Base-by-base conservation (phyloP, 306 rosid species). In the Medicago lupulina region DNA sequence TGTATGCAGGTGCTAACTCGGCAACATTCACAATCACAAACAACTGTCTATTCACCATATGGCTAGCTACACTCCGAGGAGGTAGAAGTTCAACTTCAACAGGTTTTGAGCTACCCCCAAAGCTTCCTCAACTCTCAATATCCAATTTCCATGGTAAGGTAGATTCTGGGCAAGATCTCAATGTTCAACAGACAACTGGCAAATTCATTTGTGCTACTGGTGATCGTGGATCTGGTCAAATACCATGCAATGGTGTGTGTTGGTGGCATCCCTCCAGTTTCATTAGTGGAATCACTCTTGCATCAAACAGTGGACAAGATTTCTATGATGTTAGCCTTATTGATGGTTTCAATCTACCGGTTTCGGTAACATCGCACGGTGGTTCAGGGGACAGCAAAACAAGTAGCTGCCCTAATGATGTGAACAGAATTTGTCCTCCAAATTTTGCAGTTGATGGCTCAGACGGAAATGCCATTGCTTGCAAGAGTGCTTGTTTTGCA, bases 401-500 rank as follows among this genome's bases (percentile, higher is more conserved):
- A n/a, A 69, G 36, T 8, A 79, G 80, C 19, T 58, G 63, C 7
- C 38, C 63, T 50, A 14, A 12, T 11, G 9, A 58, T 5, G 53
- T 83, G 15, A 83, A 83, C 62, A 43, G 12, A 4, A 59, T 70
- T 62, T 83, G 83, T 70, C 83, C 86, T 70, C 23, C 28, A 25
- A 12, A 70, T 46, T 64, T 83, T 41, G 62, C 51, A 4, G 66
- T 83, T 25, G 47, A 36, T 38, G 85, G 77, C 6, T 77, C 85
- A 16, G 78, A 67, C 36, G 85, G 87, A 9, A 73, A 49, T 14
- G 83, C 68, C 2, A 77, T 84, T 77, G 87, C 80, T 5, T 84
- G 87, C 41, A 75, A 83, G 71, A 79, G 83, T 70, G 86, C 87
- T 23, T 83, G 87, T 43, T 17, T 83, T 76, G 84, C 84, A 7